A percentile compares a stretch with the other conserved stretches of the same genome.
Conservation (phyloP, 2,329 filamentous ascomycete genomes). For the Cylindrodendrum hubeiense region DNA sequence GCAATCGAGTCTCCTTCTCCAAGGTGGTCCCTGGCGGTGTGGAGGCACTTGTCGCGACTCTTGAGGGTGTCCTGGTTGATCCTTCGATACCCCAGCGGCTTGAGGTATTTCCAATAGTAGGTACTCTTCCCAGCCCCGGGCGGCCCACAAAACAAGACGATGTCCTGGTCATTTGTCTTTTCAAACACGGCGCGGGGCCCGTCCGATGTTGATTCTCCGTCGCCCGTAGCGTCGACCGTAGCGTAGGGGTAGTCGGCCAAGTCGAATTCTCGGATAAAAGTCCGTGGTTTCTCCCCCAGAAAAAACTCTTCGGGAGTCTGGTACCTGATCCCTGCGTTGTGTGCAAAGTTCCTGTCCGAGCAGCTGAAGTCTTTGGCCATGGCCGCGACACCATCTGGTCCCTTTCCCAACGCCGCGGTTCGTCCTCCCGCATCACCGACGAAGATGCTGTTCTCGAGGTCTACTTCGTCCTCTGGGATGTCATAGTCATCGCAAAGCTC, state of each 20-base stretch:
- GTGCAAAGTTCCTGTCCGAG: conserved; percentile 82
- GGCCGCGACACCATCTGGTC: conserved; percentile 37
- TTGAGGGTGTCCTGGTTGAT: conserved; percentile 94
- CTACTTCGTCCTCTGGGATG: conserved; percentile 69
- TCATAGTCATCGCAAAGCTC: conserved; percentile 70
- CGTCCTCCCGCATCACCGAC: conserved; percentile 87
- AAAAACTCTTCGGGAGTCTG: conserved; percentile 95
- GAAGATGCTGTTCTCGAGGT: conserved; percentile 81
- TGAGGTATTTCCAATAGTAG: conserved; percentile 83
- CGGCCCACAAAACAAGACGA: conserved; percentile 89
- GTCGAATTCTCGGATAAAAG: conserved; percentile 80
- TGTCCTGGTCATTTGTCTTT: conserved; percentile 75
- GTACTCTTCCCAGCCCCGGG: conserved; percentile 94
- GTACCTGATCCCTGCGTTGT: conserved; percentile 85
- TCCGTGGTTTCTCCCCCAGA: conserved; percentile 72
- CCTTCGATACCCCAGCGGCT: conserved; percentile 83
- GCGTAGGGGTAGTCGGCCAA: conserved; percentile 64
- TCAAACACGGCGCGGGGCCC: conserved; percentile 58
- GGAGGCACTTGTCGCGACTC: conserved; percentile 77
- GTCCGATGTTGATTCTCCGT: conserved; percentile 40
- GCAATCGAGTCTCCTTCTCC: conserved; percentile 76
- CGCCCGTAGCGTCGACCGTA: conserved; percentile 9
- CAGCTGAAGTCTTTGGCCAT: conserved; percentile 72
- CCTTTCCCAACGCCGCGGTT: conserved; percentile 52
- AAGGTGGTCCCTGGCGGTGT: conserved; percentile 76